These are phyloP conservation scores for Zelonia costaricensis DNA, from an alignment of 208 protist species.

Conservation along the genomic window DNA sequence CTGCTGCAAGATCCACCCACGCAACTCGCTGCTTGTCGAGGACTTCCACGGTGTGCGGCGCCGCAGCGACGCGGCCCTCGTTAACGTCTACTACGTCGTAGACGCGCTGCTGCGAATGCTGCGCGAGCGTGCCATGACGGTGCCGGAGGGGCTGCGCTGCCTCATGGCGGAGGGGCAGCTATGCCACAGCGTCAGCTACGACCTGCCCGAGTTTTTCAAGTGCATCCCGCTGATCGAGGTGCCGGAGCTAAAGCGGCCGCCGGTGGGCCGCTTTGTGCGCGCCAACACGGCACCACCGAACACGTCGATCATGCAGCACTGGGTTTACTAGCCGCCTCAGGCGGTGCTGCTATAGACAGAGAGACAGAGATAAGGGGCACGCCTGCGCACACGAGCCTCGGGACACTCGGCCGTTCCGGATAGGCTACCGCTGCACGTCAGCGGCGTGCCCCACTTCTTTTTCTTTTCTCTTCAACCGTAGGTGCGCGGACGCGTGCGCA, in stretches of 20 bases:
- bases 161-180: constrained; percentile 65
- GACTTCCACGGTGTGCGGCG: constrained; percentile 81
- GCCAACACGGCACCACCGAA: constrained; percentile 57
- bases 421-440: no score
- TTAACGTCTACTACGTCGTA: constrained; percentile 92
- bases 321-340: constrained; percentile 55
- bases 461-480: no score
- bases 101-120: constrained; percentile 60
- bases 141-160: constrained; percentile 48
- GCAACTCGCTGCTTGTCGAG: constrained; percentile 85
- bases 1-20: constrained; percentile 90
- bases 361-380: neutral
- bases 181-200: constrained; percentile 52
- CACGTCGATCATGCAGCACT: constrained; percentile 79
- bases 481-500: no score
- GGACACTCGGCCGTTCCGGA: no score
- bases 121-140: constrained; percentile 34
- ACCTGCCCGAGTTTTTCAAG: constrained; percentile 71
- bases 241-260: constrained; percentile 78
- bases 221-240: constrained; percentile 72
- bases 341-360: neutral
- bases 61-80: constrained; percentile 68
- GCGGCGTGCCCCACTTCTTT: no score
- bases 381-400: no score
- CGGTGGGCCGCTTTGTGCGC: constrained; percentile 67